A percentile compares a stretch with the other conserved stretches of the same genome.
Evolutionary conservation across 129 eudicot genomes (phyloP).

Genomic region (Heracleum sosnowskyi): DNA sequence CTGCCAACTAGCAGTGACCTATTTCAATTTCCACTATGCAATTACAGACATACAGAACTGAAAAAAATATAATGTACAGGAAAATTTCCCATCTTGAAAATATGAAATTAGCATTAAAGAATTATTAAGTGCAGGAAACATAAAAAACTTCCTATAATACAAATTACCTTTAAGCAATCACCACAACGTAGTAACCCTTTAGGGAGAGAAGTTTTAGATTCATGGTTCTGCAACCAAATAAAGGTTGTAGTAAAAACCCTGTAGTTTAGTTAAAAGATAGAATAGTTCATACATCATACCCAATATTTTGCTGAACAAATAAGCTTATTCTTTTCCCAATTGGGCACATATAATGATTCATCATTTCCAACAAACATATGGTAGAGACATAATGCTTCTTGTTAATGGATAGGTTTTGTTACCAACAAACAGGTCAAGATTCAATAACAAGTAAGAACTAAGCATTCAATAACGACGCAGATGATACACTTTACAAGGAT

Average conservation of each 20-base stretch:
- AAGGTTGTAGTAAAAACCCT: background rate
- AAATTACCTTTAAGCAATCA: conserved; percentile 53
- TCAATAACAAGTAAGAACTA: background rate
- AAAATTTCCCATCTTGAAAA: background rate
- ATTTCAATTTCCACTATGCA: conserved; percentile 14
- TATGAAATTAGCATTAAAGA: background rate
- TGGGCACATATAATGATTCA: background rate
- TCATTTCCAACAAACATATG: background rate
- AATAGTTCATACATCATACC: background rate
- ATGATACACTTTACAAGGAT: background rate
- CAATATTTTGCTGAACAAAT: background rate
- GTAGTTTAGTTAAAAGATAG: background rate
- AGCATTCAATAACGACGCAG: background rate
- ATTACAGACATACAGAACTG: conserved; percentile 2
- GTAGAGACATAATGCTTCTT: background rate
- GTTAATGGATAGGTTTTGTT: background rate
- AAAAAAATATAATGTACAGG: background rate
- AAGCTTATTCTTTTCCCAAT: background rate
- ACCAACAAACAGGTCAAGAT: background rate
- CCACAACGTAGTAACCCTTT: conserved; percentile 60
- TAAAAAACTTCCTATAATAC: background rate
- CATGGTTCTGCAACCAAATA: conserved; percentile 29
- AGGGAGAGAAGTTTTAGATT: conserved; percentile 42
- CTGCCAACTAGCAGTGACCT: conserved; percentile 65
- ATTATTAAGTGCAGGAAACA: background rate